These are phyloP conservation scores for Isatis tinctoria DNA, from an alignment of 345 rosid species.

Conservation along the genomic window DNA sequence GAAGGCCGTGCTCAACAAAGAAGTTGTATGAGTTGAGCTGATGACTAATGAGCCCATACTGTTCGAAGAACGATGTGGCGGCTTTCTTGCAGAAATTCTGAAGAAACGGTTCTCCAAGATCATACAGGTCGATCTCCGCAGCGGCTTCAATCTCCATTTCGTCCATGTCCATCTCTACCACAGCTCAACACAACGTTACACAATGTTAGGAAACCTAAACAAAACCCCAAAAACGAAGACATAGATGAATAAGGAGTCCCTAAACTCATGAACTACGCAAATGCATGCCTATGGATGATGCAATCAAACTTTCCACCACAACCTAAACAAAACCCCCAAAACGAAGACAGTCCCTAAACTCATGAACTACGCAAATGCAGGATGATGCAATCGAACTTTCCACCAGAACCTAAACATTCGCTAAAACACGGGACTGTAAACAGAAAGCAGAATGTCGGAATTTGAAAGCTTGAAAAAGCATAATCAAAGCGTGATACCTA, in stretches of 20 bases:
- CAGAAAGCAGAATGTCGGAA: slow-evolving; percentile 1
- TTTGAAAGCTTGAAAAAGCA: not conserved
- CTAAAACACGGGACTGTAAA: not conserved
- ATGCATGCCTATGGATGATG: too few species aligned
- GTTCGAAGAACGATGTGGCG: slow-evolving; percentile 48
- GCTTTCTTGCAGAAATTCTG: slow-evolving; percentile 61
- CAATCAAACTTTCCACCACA: too few species aligned
- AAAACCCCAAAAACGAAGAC: not conserved
- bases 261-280: too few species aligned
- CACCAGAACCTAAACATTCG: not conserved
- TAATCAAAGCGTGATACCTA: slow-evolving; percentile 11
- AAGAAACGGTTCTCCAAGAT: slow-evolving; percentile 49
- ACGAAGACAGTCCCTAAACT: too few species aligned
- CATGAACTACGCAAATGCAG: too few species aligned
- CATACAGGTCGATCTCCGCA: slow-evolving; percentile 24
- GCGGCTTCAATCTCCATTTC: slow-evolving; percentile 17
- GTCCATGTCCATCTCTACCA: not conserved
- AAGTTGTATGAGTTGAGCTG: slow-evolving; percentile 79
- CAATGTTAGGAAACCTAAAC: not conserved
- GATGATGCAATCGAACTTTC: too few species aligned
- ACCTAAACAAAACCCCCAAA: too few species aligned
- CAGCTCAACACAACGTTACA: not conserved
- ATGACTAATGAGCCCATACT: slow-evolving; percentile 78
- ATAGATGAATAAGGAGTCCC: too few species aligned
- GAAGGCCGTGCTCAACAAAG: slow-evolving; percentile 61